These are phyloP conservation scores for Xanthoparmelia taractica DNA, from an alignment of 495 filamentous ascomycete genomes.

Conservation along the genomic window DNA sequence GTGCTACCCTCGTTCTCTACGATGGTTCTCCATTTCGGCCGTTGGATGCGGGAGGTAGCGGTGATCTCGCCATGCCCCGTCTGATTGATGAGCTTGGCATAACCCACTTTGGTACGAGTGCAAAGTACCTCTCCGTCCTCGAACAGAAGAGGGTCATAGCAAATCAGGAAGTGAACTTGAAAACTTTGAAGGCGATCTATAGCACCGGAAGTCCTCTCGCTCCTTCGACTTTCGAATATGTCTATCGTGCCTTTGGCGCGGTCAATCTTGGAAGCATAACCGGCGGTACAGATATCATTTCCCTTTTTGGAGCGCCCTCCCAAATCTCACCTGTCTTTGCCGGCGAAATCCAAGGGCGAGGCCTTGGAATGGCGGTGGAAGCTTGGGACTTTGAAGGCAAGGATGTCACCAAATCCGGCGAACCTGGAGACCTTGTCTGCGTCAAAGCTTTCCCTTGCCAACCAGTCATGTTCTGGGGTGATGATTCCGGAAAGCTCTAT, in stretches of 20 bases:
- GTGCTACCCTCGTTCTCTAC: constrained; percentile 76
- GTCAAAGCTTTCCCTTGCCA: constrained; percentile 80
- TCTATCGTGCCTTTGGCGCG: constrained; percentile 70
- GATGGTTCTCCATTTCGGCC: constrained; percentile 80
- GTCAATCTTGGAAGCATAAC: constrained; percentile 80
- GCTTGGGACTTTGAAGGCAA: constrained; percentile 59
- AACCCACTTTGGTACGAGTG: constrained; percentile 87
- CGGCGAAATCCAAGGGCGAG: constrained; percentile 85
- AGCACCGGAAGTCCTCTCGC: constrained; percentile 87
- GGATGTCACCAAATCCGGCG: constrained; percentile 48
- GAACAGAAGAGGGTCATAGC: constrained; percentile 73
- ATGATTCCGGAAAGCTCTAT: constrained; percentile 64
- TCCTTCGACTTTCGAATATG: constrained; percentile 84
- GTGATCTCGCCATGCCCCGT: constrained; percentile 60
- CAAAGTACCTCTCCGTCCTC: constrained; percentile 84
- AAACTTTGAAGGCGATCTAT: constrained; percentile 67
- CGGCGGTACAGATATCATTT: constrained; percentile 89
- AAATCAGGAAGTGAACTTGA: constrained; percentile 45
- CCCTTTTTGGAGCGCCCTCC: constrained; percentile 79
- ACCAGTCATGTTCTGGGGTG: constrained; percentile 80
- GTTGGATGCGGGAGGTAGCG: constrained; percentile 44
- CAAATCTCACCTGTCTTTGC: constrained; percentile 77
- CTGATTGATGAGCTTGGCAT: constrained; percentile 65
- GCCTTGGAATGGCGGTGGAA: constrained; percentile 82
- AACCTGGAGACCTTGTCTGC: constrained; percentile 88